These are phyloP conservation scores for Aspergillus texensis DNA, from an alignment of 2,329 filamentous ascomycete species.

Conservation along the genomic window DNA sequence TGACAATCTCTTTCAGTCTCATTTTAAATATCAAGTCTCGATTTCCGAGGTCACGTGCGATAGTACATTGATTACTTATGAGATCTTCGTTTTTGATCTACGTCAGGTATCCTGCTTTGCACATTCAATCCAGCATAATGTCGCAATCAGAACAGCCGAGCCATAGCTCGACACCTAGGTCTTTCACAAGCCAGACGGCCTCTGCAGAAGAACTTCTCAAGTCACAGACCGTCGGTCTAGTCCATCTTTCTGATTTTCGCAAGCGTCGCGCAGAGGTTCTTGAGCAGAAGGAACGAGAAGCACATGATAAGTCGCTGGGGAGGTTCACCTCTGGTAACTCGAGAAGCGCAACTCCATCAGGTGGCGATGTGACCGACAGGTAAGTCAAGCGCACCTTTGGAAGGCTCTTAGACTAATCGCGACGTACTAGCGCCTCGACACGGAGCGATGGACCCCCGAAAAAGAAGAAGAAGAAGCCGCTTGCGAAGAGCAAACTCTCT, in stretches of 20 bases:
- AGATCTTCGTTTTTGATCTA: background rate
- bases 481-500: constrained; percentile 64
- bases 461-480: constrained; percentile 61
- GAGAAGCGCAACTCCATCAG: constrained; percentile 54
- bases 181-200: constrained; percentile 73
- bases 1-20: background rate
- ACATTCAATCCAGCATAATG: constrained; percentile 16
- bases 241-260: constrained; percentile 89
- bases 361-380: constrained; percentile 57
- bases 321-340: constrained; percentile 48
- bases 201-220: constrained; percentile 82
- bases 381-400: constrained; percentile 45
- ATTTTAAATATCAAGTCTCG: background rate
- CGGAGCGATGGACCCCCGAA: constrained; percentile 48
- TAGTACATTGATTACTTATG: constrained; percentile 16
- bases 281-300: constrained; percentile 84
- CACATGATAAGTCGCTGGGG: constrained; percentile 62
- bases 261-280: constrained; percentile 94
- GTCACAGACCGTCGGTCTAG: constrained; percentile 85
- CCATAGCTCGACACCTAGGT: constrained; percentile 49
- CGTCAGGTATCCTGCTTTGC: background rate
- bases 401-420: constrained; percentile 50
- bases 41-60: constrained; percentile 16
- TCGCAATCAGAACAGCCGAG: constrained; percentile 40
- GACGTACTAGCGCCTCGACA: constrained; percentile 58